Evolutionary conservation across 2,329 filamentous ascomycete genomes (phyloP), one percentile per base, ranked within the genome.

Genomic region (Pseudogymnoascus sp.): DNA sequence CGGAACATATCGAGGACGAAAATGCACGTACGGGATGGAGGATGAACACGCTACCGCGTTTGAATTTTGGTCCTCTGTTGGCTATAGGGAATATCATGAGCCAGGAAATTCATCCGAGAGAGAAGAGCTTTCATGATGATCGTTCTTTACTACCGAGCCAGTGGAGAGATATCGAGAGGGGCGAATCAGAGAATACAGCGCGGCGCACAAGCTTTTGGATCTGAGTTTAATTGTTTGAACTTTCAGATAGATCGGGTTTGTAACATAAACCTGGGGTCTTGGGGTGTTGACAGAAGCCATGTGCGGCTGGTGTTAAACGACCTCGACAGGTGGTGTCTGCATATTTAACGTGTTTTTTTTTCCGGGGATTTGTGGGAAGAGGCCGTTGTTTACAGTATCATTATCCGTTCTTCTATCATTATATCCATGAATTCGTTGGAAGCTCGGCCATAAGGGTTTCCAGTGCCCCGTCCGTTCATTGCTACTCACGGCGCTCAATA

Each of bases 91-190:
- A 9, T 58, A 37, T 58, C 38, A 39, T 37, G 6, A 39, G 57
- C 9, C 33, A 60, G 6, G 37, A 60, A 36, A 33, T 60, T 14
- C 28, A 38, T 22, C 33, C 33, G 8, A 61, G 63, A 57, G 62
- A 67, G 14, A 37, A 37, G 15, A 68, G 64, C 50, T 69, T 66
- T 18, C 64, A 68, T 60, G 69, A 69, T 62, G 67, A 70, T 53
- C 63, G 66, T 50, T 62, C 65, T 5, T 47, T 67, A 30, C 58
- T 70, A 28, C 69, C 68, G 5, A 69, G 68, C 62, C 68, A 70
- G 35, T 58, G 64, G 15, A 64, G 57, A 25, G 41, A 43, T 36
- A 20, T 62, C 11, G 47, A 53, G 14, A 22, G 63, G 14, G 50
- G 28, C 8, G 62, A 39, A 15, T 41, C 20, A 9, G 39, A 59